Conservation (phyloP, 2,329 filamentous ascomycete species). For the Leptographium wingfieldii region DNA sequence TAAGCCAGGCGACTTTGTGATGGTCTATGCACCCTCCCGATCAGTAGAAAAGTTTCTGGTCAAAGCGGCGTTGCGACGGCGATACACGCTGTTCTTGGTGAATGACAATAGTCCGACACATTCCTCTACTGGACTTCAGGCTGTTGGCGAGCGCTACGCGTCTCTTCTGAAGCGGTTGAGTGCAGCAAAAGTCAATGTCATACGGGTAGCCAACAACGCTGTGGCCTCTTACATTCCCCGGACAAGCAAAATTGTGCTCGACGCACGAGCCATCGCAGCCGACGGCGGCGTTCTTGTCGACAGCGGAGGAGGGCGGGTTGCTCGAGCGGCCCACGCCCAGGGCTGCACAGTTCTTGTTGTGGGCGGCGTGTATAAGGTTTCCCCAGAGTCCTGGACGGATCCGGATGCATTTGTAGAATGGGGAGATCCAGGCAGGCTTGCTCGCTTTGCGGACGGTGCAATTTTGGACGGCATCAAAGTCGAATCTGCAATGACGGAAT, state of each 20-base stretch:
- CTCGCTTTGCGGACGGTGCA: constrained; percentile 66
- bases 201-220: constrained; percentile 72
- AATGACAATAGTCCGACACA: constrained; percentile 16
- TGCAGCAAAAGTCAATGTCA: constrained; percentile 65
- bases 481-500: constrained; percentile 69
- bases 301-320: constrained; percentile 71
- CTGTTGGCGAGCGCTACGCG: constrained; percentile 22
- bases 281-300: constrained; percentile 80
- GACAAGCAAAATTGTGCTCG: constrained; percentile 89
- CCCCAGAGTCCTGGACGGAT: constrained; percentile 77
- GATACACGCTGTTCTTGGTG: constrained; percentile 80
- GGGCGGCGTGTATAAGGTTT: constrained; percentile 86
- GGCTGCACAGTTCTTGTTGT: constrained; percentile 79
- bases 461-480: constrained; percentile 69
- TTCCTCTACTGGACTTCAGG: constrained; percentile 1
- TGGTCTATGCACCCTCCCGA: constrained; percentile 74
- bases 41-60: constrained; percentile 85
- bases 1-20: constrained; percentile 81
- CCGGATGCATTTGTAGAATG: constrained; percentile 75
- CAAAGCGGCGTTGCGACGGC: constrained; percentile 75
- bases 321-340: constrained; percentile 71
- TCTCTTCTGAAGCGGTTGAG: constrained; percentile 66
- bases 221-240: constrained; percentile 90
- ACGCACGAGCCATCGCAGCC: constrained; percentile 74
- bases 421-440: constrained; percentile 65